Percentiles rank a stretch among this genome's conserved stretches.
Evolutionary conservation across 2,329 filamentous ascomycete species (phyloP).

Genomic region (Exserohilum rostratum): DNA sequence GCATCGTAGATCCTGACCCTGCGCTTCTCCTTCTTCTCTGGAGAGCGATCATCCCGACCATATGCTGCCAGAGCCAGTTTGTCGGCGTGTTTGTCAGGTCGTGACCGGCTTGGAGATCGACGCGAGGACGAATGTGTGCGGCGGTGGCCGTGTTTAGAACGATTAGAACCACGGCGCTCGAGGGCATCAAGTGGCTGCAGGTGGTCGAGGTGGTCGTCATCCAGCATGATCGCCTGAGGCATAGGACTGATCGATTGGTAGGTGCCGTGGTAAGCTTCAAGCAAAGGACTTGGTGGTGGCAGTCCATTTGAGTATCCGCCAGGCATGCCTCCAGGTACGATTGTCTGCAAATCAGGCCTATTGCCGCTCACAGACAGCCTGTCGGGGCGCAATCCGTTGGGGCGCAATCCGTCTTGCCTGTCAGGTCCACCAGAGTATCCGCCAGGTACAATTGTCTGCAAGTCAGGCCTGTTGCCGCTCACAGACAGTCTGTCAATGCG

Average conservation of each 20-base stretch:
- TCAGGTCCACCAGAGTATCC: constrained; percentile 25
- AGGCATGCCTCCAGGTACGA: not conserved
- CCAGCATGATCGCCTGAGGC: constrained; percentile 76
- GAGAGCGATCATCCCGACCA: constrained; percentile 11
- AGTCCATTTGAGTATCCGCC: constrained; percentile 35
- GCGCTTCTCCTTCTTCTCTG: constrained; percentile 53
- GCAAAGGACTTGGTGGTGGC: constrained; percentile 79
- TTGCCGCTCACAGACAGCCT: constrained; percentile 56
- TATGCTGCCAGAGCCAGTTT: constrained; percentile 42
- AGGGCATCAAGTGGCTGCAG: constrained; percentile 43
- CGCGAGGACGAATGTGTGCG: constrained; percentile 41
- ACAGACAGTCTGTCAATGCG: constrained; percentile 57
- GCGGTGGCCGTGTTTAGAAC: constrained; percentile 33
- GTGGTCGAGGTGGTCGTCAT: constrained; percentile 59
- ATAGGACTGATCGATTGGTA: constrained; percentile 95
- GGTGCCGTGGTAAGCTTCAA: constrained; percentile 91
- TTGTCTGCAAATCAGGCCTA: constrained; percentile 49
- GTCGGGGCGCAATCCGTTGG: constrained; percentile 53
- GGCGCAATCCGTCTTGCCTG: not conserved
- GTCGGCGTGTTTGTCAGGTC: constrained; percentile 35
- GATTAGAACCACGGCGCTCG: constrained; percentile 39
- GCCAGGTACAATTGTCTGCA: constrained; percentile 33
- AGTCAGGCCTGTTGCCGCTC: constrained; percentile 52
- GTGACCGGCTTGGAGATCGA: constrained; percentile 39
- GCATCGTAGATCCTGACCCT: constrained; percentile 82